A percentile compares a stretch with the other conserved stretches of the same genome.
Conservation (phyloP, 768 basidiomycete genomes). For the Xanthoconium stramineum region DNA sequence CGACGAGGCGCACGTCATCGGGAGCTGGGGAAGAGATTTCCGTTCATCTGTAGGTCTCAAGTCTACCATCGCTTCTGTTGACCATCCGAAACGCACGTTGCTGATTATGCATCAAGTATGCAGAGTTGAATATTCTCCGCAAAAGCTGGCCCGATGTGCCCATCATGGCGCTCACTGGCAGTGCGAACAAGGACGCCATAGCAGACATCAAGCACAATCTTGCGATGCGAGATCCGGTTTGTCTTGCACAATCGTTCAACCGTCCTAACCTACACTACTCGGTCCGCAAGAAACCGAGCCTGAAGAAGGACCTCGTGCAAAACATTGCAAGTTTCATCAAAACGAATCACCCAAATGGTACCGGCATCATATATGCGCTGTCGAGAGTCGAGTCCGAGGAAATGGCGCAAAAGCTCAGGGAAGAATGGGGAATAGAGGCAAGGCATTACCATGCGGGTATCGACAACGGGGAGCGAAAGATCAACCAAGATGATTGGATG, state of each 20-base stretch:
- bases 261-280: constrained; percentile 86
- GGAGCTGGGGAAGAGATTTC: constrained; percentile 93
- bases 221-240: constrained; percentile 52
- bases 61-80: not conserved
- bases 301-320: constrained; percentile 42
- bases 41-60: constrained; percentile 65
- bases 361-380: constrained; percentile 85
- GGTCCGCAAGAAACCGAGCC: constrained; percentile 47
- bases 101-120: constrained; percentile 50
- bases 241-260: constrained; percentile 84
- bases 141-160: constrained; percentile 75
- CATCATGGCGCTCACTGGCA: constrained; percentile 96
- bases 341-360: constrained; percentile 49
- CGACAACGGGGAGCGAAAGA: constrained; percentile 55
- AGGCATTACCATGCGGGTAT: constrained; percentile 87
- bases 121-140: constrained; percentile 63
- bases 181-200: constrained; percentile 76
- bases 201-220: constrained; percentile 77
- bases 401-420: constrained; percentile 64
- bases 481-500: constrained; percentile 72
- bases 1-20: constrained; percentile 96
- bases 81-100: not conserved
- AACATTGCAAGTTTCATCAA: constrained; percentile 73
- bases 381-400: constrained; percentile 75
- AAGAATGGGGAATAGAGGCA: constrained; percentile 56